A percentile compares a stretch with the other conserved stretches of the same genome.
These are phyloP conservation scores for Dactylellina leptospora DNA, from an alignment of 2,329 filamentous ascomycete species.

Conservation along the genomic window DNA sequence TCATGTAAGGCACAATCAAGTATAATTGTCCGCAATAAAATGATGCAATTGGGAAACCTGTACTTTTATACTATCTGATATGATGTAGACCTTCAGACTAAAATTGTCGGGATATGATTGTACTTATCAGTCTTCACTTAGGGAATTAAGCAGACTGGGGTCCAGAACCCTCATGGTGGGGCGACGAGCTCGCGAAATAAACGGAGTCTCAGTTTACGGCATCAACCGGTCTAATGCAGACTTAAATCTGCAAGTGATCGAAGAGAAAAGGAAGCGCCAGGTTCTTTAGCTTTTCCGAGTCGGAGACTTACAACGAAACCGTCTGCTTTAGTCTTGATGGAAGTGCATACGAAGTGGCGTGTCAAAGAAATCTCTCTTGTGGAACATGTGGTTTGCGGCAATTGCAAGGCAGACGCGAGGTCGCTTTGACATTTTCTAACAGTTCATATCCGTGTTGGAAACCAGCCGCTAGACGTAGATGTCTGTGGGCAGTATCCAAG, in stretches of 20 bases:
- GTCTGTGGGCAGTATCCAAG: conserved; percentile 9
- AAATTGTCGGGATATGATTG: too few species aligned
- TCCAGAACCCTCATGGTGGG: conserved; percentile 9
- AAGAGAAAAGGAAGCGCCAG: conserved; percentile 1
- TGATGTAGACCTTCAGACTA: too few species aligned
- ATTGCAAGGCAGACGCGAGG: conserved; percentile 13
- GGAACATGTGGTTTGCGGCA: not conserved
- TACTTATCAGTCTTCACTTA: too few species aligned
- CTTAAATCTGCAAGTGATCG: conserved; percentile 47
- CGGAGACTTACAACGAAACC: conserved; percentile 24
- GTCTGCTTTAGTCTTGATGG: conserved; percentile 14
- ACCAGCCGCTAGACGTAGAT: not conserved
- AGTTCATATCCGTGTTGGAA: conserved; percentile 5
- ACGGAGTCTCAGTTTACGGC: conserved; percentile 35
- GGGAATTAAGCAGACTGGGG: not conserved
- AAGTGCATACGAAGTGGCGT: conserved; percentile 22
- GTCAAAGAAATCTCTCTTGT: not conserved
- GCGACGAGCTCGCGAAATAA: not conserved
- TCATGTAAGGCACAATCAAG: not conserved
- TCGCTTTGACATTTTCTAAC: conserved; percentile 18
- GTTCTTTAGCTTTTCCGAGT: conserved; percentile 21
- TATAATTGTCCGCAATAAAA: too few species aligned
- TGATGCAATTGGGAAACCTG: too few species aligned
- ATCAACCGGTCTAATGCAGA: conserved; percentile 15
- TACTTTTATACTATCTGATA: too few species aligned